These are phyloP conservation scores for Trichoderma brevicompactum DNA, from an alignment of 2,329 filamentous ascomycete genomes.

Conservation along the genomic window DNA sequence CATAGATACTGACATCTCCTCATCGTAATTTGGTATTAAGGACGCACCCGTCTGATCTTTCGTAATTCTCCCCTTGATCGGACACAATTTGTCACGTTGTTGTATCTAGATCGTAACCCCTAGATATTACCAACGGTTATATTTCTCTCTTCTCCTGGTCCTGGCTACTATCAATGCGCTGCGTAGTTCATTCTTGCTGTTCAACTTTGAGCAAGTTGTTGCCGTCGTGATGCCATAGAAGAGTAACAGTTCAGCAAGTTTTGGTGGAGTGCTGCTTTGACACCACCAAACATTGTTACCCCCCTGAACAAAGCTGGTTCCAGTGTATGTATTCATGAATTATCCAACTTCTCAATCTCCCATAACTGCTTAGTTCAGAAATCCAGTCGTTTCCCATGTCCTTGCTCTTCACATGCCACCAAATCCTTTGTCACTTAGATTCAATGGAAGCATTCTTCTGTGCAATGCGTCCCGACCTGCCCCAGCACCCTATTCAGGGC, in stretches of 20 bases:
- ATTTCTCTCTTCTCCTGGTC: not conserved
- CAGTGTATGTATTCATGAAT: not conserved
- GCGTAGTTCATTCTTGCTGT: not conserved
- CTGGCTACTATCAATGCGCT: too few species aligned
- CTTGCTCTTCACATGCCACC: too few species aligned
- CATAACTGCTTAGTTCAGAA: not conserved
- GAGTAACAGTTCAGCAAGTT: not conserved
- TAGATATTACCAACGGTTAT: not conserved
- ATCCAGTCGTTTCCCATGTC: not conserved
- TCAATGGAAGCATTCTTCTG: not conserved
- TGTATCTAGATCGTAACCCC: not conserved
- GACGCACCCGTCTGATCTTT: not conserved
- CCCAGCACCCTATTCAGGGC: not conserved
- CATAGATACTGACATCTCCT: not conserved
- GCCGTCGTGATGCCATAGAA: not conserved
- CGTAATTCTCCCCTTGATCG: not conserved
- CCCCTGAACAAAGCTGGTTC: not conserved
- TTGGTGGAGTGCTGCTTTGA: not conserved
- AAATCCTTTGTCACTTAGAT: not conserved
- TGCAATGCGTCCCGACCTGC: not conserved
- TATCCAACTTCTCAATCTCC: too few species aligned
- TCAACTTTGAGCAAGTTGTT: not conserved
- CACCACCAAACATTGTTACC: not conserved
- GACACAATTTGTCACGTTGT: not conserved
- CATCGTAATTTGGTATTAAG: not conserved